phyloP scores from a whole-genome alignment of 2,329 filamentous ascomycete species.

The Diplodia scrobiculata region DNA sequence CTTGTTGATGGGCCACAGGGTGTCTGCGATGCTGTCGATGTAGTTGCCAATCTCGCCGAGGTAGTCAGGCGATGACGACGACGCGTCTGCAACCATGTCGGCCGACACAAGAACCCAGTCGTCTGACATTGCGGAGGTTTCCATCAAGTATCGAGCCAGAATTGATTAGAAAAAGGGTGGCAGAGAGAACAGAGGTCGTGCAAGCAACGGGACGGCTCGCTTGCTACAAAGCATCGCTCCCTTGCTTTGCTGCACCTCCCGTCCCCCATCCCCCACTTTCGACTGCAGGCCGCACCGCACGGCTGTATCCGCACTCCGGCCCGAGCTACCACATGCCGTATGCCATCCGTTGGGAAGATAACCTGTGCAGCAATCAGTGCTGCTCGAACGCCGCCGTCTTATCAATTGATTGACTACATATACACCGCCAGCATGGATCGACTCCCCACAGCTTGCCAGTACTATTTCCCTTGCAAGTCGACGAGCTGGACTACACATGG shows the following conservation, averaged over 20 bases:
- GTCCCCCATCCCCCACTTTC: conserved; percentile 18
- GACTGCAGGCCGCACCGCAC: neutral
- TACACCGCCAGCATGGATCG: neutral
- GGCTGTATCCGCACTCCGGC: conserved; percentile 16
- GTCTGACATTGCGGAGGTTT: neutral
- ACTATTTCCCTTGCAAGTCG: neutral
- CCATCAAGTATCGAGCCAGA: no score
- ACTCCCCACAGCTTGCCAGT: neutral
- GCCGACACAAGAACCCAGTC: conserved; percentile 22
- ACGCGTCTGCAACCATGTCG: neutral
- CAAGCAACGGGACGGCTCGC: neutral
- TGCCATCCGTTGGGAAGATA: neutral
- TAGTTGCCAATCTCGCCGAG: conserved; percentile 43
- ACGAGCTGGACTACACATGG: conserved; percentile 2
- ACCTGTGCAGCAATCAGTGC: neutral
- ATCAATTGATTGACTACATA: neutral
- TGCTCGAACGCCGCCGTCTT: neutral
- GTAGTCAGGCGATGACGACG: conserved; percentile 12
- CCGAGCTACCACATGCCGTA: neutral
- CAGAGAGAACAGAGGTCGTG: neutral
- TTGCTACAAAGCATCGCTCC: neutral
- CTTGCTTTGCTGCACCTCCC: neutral
- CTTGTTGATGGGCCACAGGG: conserved; percentile 53
- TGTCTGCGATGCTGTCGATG: conserved; percentile 46
- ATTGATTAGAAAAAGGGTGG: neutral